Evolutionary conservation across 108 stramenopile species (phyloP), one percentile per base, ranked within the genome.

Genomic region (Cyclotella distinguenda): DNA sequence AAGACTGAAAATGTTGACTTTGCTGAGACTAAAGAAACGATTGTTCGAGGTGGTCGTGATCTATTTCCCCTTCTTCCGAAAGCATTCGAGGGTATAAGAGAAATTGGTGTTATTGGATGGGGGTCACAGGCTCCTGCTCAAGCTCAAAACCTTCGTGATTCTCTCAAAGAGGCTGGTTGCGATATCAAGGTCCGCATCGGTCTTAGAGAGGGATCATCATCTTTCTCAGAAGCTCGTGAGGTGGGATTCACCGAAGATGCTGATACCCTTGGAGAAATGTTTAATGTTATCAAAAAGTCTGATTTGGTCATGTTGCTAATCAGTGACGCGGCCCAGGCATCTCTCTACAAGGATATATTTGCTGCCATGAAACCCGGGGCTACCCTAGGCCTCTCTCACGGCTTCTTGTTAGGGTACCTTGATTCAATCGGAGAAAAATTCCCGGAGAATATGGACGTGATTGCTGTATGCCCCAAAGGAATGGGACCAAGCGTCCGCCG

Each of bases 401-500:
- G 97, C 35, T 98, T 98, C 87, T 84, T 98, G 72, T 81, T 98
- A 50, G 95, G 97, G 62, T 86, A 98, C 91, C 86, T 98, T 23
- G 96, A 98, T 27, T 87, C 89, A 45, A 95, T 96, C 50, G 94
- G 94, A 39, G 92, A 96, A 70, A 71, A 63, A 6, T 98, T 98
- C 90, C 95, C 97, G n/a, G 92, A 88, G 28, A 77, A 89, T 62
- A 95, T 96, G 91, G 95, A 96, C 75, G 97, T 98, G 21, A 96
- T 98, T 74, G 95, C 95, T 32, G 97, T 98, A 34, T 96, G 95
- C 78, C 97, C 97, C 85, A 98, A 98, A 93, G 97, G 97, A 48
- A 98, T 98, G 97, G 97, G 97, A 46, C 97, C 97, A 46, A 94
- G 93, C 46, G 97, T 98, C 42, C 94, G 97, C 65, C 90, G 97